Evolutionary conservation across 1,139 yeast genomes (phyloP), one percentile per base, ranked within the genome.

Genomic region (Geotrichum australiense): DNA sequence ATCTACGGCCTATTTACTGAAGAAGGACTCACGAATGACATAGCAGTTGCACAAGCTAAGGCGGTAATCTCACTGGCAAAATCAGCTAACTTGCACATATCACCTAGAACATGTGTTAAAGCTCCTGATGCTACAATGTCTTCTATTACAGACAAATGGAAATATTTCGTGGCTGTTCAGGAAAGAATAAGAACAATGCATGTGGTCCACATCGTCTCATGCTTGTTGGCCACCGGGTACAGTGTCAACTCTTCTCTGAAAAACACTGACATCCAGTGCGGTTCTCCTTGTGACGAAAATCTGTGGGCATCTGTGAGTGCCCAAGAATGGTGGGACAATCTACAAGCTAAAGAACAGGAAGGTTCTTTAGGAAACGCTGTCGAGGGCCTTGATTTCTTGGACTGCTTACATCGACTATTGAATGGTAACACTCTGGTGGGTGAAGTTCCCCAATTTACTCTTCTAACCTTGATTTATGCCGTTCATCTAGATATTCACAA

Each of bases 181-280:
- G 78, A 91, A 30, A 71, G 96, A 53, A 84, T 87, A 42, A 72
- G 96, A 55, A 85, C 96, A 0, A 74, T 89, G 54, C 93, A 84
- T 54, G 80, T 81, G 3, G 76, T 87, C 40, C 78, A 85, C 53
- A 70, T 82, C 55, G 69, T 87, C 15, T 80, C 86, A 42, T 79
- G 81, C 26, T 64, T 85, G 49, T 72, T 85, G 56, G 76, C 87
- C 0, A 72, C 84, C 2, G 68, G 81, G 47, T 74, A 78, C 49
- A 89, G 81, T n/a, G 64, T 76, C 11, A 74, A 74, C 8, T 72
- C 79, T 53, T 63, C 76, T 50, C 57, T 77, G 50, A 71, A 70
- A 43, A 72, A 77, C n/a, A 67, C 71, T 23, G 79, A 79, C 48
- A 65, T 84, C 45, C 70, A 71, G 45, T 80, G 89, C 57, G 96